A percentile compares a stretch with the other conserved stretches of the same genome.
Evolutionary conservation across 1,284 basidiomycete genomes (phyloP).

Genomic region (Sporisorium graminicola): DNA sequence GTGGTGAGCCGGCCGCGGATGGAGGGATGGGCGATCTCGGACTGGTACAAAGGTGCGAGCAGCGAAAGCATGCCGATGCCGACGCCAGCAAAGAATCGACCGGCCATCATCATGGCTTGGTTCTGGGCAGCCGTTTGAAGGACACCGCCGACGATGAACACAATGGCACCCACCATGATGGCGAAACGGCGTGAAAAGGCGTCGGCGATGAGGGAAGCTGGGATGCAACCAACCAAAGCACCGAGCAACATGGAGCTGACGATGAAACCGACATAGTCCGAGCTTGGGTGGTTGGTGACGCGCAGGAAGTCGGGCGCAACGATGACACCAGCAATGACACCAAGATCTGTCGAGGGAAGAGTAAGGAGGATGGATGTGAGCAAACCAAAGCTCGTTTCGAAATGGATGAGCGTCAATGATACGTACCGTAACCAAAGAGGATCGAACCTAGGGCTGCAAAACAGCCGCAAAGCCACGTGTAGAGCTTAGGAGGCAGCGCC

Average conservation of each 20-base stretch:
- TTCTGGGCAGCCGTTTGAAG: conserved; percentile 73
- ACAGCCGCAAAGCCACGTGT: conserved; percentile 72
- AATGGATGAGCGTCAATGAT: conserved; percentile 64
- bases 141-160: conserved; percentile 74
- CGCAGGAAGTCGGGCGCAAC: conserved; percentile 71
- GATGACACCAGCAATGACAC: conserved; percentile 71
- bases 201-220: conserved; percentile 69
- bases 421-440: conserved; percentile 36
- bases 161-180: conserved; percentile 70
- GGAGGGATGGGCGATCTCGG: conserved; percentile 77
- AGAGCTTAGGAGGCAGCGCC: conserved; percentile 68
- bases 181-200: conserved; percentile 67
- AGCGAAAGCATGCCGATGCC: conserved; percentile 75
- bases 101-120: conserved; percentile 76
- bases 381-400: too few species aligned
- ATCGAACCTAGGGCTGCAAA: conserved; percentile 72
- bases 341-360: conserved; percentile 67
- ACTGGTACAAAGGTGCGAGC: conserved; percentile 75
- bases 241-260: conserved; percentile 67
- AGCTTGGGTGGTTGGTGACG: conserved; percentile 63
- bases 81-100: conserved; percentile 75
- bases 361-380: not conserved
- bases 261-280: conserved; percentile 72
- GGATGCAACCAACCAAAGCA: conserved; percentile 69
- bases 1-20: conserved; percentile 77